Evolutionary conservation across 2,329 filamentous ascomycete species (phyloP).

Genomic region (Leptographium procerum): DNA sequence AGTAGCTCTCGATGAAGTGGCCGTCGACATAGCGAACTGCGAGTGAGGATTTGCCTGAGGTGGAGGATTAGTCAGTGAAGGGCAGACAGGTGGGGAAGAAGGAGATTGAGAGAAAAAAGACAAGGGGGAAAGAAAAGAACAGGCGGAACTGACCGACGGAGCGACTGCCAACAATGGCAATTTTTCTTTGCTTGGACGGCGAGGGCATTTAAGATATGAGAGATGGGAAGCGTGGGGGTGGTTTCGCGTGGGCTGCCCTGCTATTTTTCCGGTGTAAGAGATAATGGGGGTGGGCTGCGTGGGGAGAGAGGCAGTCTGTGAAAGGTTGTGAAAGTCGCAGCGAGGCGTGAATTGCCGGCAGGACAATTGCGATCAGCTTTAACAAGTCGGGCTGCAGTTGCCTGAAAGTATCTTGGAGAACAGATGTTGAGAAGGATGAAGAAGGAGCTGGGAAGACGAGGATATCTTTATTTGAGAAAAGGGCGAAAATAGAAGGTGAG

Average conservation of each 20-base stretch:
- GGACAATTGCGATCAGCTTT: too few relatives aligned
- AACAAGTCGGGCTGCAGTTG: too few relatives aligned
- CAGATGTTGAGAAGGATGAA: too few relatives aligned
- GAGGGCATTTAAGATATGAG: slow-evolving; percentile 19
- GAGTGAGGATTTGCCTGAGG: slow-evolving; percentile 84
- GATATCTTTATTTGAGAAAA: too few relatives aligned
- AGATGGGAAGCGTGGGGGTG: slow-evolving; percentile 9
- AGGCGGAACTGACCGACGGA: slow-evolving; percentile 61
- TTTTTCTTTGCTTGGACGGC: slow-evolving; percentile 79
- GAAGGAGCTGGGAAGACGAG: too few relatives aligned
- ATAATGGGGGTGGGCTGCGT: not conserved
- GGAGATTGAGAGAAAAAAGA: not conserved
- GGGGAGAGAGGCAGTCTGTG: not conserved
- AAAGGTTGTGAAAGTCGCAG: not conserved
- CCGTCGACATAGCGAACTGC: slow-evolving; percentile 96
- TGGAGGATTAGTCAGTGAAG: not conserved
- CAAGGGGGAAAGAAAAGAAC: too few relatives aligned
- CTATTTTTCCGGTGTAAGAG: not conserved
- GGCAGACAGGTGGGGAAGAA: not conserved
- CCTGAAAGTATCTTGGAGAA: too few relatives aligned
- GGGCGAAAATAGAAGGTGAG: not conserved
- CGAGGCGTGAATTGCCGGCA: not conserved
- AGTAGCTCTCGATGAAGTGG: slow-evolving; percentile 98
- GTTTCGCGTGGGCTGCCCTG: not conserved
- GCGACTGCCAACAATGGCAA: slow-evolving; percentile 89